Evolutionary conservation across 805 yeast species (phyloP).

Genomic region (Ogataea trehaloabstinens): DNA sequence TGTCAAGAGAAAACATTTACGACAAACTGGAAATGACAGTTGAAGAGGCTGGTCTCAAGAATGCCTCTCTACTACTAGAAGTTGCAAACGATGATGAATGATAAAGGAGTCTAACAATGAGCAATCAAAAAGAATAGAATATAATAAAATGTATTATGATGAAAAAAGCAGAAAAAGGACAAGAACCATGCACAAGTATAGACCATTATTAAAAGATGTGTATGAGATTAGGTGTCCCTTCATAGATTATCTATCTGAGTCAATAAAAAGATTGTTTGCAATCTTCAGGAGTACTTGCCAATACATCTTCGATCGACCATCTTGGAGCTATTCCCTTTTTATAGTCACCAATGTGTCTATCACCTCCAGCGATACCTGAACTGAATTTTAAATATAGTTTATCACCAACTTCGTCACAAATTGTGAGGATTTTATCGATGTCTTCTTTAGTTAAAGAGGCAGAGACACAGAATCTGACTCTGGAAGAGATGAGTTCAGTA

Average conservation of each 20-base stretch:
- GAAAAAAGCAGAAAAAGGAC: no score
- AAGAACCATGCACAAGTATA: no score
- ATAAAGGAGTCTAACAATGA: no score
- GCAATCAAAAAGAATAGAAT: not conserved
- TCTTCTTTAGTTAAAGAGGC: constrained; percentile 92
- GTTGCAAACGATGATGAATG: constrained; percentile 30
- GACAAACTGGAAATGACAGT: constrained; percentile 54
- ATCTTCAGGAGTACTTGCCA: constrained; percentile 70
- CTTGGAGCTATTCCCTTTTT: constrained; percentile 58
- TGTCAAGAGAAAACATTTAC: constrained; percentile 59
- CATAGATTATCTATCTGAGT: not conserved
- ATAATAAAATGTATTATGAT: not conserved
- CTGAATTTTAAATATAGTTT: constrained; percentile 69
- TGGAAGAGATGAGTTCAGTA: constrained; percentile 83
- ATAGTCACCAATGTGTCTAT: constrained; percentile 51
- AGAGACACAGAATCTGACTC: constrained; percentile 91
- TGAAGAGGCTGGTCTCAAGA: constrained; percentile 73
- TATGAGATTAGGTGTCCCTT: no score
- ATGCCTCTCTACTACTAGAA: constrained; percentile 78
- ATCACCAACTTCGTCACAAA: constrained; percentile 78
- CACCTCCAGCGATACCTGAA: constrained; percentile 71
- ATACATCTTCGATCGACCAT: constrained; percentile 76
- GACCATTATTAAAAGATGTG: no score
- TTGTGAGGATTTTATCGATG: constrained; percentile 73
- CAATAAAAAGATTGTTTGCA: constrained; percentile 32